Evolutionary conservation across 2,329 filamentous ascomycete species (phyloP).

Genomic region (Penicillium sp.): DNA sequence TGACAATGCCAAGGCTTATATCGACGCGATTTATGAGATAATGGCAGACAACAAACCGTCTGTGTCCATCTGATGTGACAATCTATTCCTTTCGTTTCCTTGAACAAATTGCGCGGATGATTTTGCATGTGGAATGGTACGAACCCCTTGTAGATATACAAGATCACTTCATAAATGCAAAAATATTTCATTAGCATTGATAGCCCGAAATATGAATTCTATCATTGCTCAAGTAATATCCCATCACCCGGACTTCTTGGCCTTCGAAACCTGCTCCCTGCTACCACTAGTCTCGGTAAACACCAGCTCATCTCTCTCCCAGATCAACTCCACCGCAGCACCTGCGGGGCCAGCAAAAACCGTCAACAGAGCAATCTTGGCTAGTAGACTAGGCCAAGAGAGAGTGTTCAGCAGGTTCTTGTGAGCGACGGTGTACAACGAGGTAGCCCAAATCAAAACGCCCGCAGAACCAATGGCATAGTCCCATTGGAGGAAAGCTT

Average conservation of each 20-base stretch:
- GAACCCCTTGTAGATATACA: not conserved
- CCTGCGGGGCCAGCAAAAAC: conserved; percentile 46
- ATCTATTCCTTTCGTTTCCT: not conserved
- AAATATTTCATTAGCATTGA: not conserved
- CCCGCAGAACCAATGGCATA: conserved; percentile 44
- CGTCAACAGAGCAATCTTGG: conserved; percentile 38
- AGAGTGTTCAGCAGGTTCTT: conserved; percentile 25
- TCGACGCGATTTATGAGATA: conserved; percentile 33
- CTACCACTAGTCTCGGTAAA: conserved; percentile 36
- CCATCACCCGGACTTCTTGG: conserved; percentile 26
- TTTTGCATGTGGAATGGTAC: not conserved
- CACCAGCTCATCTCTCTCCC: conserved; percentile 51
- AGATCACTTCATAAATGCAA: too few relatives aligned
- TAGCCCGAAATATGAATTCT: not conserved
- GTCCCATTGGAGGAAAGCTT: conserved; percentile 52
- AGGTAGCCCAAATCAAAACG: conserved; percentile 47
- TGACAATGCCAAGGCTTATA: conserved; percentile 27
- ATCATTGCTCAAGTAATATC: not conserved
- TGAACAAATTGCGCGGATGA: not conserved
- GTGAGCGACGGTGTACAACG: conserved; percentile 35
- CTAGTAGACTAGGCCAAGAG: conserved; percentile 27
- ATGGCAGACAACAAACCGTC: not conserved
- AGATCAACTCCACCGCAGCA: conserved; percentile 46
- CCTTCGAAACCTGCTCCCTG: conserved; percentile 31
- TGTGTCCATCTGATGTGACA: not conserved